phyloP scores from a whole-genome alignment of 768 basidiomycete species.

The Sutorius australiensis region DNA sequence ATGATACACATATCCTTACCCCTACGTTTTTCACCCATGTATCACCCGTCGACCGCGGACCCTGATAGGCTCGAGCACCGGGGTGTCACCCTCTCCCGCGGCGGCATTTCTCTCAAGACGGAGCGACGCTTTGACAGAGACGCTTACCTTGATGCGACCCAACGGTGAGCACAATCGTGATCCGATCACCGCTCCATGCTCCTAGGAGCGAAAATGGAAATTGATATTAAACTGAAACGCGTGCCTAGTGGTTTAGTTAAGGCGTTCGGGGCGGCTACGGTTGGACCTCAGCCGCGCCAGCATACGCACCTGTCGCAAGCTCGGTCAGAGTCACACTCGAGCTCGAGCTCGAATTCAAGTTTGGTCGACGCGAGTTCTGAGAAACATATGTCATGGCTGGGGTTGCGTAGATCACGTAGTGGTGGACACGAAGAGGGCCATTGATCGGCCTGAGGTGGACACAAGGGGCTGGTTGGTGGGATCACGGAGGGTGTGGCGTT shows the following conservation, averaged over 20 bases:
- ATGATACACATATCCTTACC: neutral
- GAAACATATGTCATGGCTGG: constrained; percentile 1
- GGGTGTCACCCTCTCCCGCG: constrained; percentile 55
- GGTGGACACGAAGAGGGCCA: neutral
- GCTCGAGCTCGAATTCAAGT: neutral
- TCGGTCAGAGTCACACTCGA: neutral
- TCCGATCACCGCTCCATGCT: neutral
- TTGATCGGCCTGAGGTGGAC: neutral
- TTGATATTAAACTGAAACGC: neutral
- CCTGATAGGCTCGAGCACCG: constrained; percentile 39
- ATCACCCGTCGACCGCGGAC: neutral
- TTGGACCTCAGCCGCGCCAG: constrained; percentile 19
- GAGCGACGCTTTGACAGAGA: constrained; percentile 54
- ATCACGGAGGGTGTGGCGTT: neutral
- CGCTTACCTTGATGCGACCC: constrained; percentile 69
- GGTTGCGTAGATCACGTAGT: constrained; percentile 6
- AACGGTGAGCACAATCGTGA: constrained; percentile 41
- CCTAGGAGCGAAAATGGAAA: neutral
- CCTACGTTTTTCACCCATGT: neutral
- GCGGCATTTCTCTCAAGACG: constrained; percentile 66
- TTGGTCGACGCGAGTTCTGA: neutral
- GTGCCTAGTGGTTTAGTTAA: constrained; percentile 46
- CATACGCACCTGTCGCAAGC: constrained; percentile 5
- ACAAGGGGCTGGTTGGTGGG: neutral
- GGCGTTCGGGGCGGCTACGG: constrained; percentile 45